A percentile compares a stretch with the other conserved stretches of the same genome.
Evolutionary conservation across 2,329 filamentous ascomycete species (phyloP).

Genomic region (Mycocentrospora acerina): DNA sequence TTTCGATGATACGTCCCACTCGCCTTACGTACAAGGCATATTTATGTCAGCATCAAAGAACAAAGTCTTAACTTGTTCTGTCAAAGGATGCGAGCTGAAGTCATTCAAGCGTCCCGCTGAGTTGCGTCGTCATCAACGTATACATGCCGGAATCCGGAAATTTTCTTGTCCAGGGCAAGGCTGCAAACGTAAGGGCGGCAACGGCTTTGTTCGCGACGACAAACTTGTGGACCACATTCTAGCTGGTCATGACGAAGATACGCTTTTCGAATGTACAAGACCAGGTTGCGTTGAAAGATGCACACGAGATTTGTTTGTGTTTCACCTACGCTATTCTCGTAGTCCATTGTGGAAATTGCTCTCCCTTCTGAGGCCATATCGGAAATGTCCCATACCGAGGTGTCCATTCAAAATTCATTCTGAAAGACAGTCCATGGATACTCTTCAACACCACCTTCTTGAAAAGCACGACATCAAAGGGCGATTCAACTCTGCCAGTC

Average conservation of each 20-base stretch:
- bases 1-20: neutral
- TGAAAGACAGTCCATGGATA: neutral
- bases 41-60: no score
- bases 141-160: neutral
- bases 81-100: conserved; percentile 3
- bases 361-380: neutral
- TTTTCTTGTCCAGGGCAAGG: conserved; percentile 6
- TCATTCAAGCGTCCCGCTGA: conserved; percentile 9
- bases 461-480: conserved; percentile 6
- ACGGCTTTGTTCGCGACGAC: conserved; percentile 11
- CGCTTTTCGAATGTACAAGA: conserved; percentile 5
- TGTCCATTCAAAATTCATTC: conserved; percentile 2
- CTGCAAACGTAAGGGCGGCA: conserved; percentile 4
- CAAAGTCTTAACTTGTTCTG: neutral
- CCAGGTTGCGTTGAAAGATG: neutral
- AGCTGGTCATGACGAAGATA: conserved; percentile 12
- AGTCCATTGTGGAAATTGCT: neutral
- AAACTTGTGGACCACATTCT: conserved; percentile 17
- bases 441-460: conserved; percentile 5
- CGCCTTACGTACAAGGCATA: neutral
- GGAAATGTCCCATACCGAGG: conserved; percentile 6
- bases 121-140: conserved; percentile 5
- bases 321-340: neutral
- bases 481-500: conserved; percentile 1
- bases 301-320: conserved; percentile 1